Percentiles rank a stretch among this genome's conserved stretches.
Conservation (phyloP, 2,329 filamentous ascomycete genomes). For the Emergomyces pasteurianus region DNA sequence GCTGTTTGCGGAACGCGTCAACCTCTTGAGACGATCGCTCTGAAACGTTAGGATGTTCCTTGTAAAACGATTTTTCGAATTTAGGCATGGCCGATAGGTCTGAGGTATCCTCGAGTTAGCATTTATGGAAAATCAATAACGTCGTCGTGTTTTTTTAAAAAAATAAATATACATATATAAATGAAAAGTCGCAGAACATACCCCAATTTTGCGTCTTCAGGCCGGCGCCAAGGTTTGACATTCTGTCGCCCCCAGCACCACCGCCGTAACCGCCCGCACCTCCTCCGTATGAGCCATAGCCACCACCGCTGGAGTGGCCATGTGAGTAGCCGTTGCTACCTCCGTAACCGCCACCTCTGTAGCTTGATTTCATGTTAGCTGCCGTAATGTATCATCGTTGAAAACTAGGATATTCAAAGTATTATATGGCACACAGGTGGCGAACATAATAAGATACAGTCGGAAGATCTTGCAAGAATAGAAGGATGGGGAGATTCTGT, state of each 20-base stretch:
- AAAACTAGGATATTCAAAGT: background rate
- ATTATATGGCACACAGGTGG: background rate
- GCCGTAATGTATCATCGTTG: background rate
- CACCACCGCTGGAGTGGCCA: slow-evolving; percentile 3
- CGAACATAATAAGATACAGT: background rate
- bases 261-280: slow-evolving; percentile 14
- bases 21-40: slow-evolving; percentile 67
- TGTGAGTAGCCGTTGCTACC: background rate
- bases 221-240: slow-evolving; percentile 79
- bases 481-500: slow-evolving; percentile 7
- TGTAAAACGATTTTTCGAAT: slow-evolving; percentile 99
- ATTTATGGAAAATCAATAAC: slow-evolving; percentile 7
- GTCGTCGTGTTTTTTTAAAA: background rate
- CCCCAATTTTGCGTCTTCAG: slow-evolving; percentile 84
- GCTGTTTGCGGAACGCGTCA: slow-evolving; percentile 72
- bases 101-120: slow-evolving; percentile 29
- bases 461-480: background rate
- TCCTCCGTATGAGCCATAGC: slow-evolving; percentile 8
- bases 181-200: slow-evolving; percentile 48
- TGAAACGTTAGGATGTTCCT: slow-evolving; percentile 73
- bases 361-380: slow-evolving; percentile 16
- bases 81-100: slow-evolving; percentile 73
- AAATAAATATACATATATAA: no score
- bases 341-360: slow-evolving; percentile 12
- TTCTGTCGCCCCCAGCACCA: slow-evolving; percentile 63